These are phyloP conservation scores for Paecilomyces variotii DNA, from an alignment of 2,329 filamentous ascomycete species.

Conservation along the genomic window DNA sequence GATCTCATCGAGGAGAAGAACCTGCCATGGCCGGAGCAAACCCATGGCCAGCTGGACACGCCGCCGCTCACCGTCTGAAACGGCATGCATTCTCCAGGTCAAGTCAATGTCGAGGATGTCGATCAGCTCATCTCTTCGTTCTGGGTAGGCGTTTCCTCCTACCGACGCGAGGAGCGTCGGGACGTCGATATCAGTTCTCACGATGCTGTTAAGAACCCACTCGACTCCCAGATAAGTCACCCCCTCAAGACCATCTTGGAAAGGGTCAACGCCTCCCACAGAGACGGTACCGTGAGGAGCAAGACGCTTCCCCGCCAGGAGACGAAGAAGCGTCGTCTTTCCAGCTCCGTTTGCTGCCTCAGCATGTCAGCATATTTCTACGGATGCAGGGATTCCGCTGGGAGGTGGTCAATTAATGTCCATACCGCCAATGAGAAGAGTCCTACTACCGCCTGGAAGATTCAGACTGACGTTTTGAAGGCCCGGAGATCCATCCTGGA, in stretches of 20 bases:
- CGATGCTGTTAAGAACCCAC: conserved; percentile 96
- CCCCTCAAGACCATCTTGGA: conserved; percentile 80
- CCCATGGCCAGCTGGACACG: conserved; percentile 96
- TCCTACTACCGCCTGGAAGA: conserved; percentile 75
- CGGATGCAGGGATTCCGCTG: background rate
- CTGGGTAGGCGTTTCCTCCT: conserved; percentile 75
- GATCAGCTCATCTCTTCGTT: conserved; percentile 78
- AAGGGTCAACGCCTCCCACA: conserved; percentile 81
- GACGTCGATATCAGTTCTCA: conserved; percentile 90
- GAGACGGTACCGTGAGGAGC: conserved; percentile 66
- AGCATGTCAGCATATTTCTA: conserved; percentile 8
- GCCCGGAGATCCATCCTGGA: conserved; percentile 76
- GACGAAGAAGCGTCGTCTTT: conserved; percentile 91
- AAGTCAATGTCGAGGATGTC: conserved; percentile 85
- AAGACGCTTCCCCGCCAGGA: conserved; percentile 90
- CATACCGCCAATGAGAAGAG: conserved; percentile 77
- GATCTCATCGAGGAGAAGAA: conserved; percentile 89
- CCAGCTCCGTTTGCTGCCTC: conserved; percentile 77
- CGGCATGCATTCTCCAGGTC: conserved; percentile 90
- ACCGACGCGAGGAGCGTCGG: conserved; percentile 75
- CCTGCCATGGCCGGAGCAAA: conserved; percentile 79
- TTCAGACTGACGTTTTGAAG: conserved; percentile 64
- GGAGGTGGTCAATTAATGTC: background rate
- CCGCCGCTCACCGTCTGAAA: conserved; percentile 83
- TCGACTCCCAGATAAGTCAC: conserved; percentile 96